Conservation (phyloP, 1,139 yeast species). For the Hansenula sp. region DNA sequence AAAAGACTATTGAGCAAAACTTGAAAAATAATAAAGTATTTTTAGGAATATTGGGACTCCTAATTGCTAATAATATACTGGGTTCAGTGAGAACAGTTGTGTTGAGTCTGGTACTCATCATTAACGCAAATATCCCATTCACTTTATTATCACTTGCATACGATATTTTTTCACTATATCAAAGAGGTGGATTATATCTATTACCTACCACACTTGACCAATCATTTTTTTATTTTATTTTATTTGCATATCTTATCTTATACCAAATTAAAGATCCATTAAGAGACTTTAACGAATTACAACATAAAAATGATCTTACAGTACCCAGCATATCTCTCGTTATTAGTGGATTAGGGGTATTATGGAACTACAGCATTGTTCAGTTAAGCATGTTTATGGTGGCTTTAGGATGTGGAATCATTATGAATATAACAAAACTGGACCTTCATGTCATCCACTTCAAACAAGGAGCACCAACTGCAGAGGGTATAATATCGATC, state of each 20-base stretch:
- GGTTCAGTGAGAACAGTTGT: slow-evolving; percentile 20
- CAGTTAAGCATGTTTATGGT: slow-evolving; percentile 24
- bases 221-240: slow-evolving; percentile 4
- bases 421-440: slow-evolving; percentile 11
- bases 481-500: slow-evolving; percentile 26
- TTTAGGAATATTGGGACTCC: slow-evolving; percentile 9
- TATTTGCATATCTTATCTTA: slow-evolving; percentile 10
- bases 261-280: slow-evolving; percentile 11
- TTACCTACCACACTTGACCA: slow-evolving; percentile 3
- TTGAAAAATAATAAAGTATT: slow-evolving; percentile 5
- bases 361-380: slow-evolving; percentile 21
- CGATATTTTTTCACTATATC: slow-evolving; percentile 9
- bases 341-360: slow-evolving; percentile 21
- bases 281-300: slow-evolving; percentile 12
- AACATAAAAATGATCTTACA: slow-evolving; percentile 3
- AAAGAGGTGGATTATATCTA: slow-evolving; percentile 1
- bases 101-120: slow-evolving; percentile 14
- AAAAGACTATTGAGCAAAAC: neutral
- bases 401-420: slow-evolving; percentile 19
- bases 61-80: slow-evolving; percentile 9
- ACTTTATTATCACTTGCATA: slow-evolving; percentile 6
- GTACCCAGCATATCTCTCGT: slow-evolving; percentile 21
- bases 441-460: slow-evolving; percentile 10
- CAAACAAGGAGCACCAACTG: slow-evolving; percentile 20
- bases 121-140: slow-evolving; percentile 9